These are phyloP conservation scores for Rhododendron ferrugineum DNA, from an alignment of 148 eudicot genomes.

Conservation along the genomic window DNA sequence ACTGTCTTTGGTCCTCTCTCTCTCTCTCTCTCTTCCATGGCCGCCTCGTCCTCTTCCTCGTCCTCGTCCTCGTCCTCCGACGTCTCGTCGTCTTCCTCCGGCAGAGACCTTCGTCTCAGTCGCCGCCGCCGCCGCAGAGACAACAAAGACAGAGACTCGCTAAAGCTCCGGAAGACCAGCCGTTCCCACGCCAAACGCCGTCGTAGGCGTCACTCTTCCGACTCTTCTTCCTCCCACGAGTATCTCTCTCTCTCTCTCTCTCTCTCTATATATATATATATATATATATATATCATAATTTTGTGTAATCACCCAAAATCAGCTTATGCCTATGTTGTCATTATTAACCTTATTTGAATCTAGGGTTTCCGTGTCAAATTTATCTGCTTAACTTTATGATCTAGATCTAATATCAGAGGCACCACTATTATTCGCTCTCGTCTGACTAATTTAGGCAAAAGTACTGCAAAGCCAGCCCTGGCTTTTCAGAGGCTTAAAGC, in stretches of 20 bases:
- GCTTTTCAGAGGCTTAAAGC: too few relatives aligned
- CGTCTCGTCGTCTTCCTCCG: conserved; percentile 18
- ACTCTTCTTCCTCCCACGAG: conserved; percentile 32
- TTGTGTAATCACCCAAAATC: background rate
- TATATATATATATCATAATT: background rate
- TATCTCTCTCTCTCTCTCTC: conserved; percentile 20
- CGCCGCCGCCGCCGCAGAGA: conserved; percentile 22
- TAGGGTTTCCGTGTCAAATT: background rate
- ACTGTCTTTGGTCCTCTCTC: background rate
- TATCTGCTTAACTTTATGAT: background rate
- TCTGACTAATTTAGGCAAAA: background rate
- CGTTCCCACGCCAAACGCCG: conserved; percentile 35
- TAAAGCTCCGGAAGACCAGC: conserved; percentile 29
- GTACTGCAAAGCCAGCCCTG: background rate
- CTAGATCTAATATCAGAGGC: background rate
- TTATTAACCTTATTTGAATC: background rate
- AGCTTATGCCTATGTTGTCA: background rate
- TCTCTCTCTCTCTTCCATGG: conserved; percentile 18
- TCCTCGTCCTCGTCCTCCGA: conserved; percentile 19
- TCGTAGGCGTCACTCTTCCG: conserved; percentile 31
- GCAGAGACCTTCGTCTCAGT: conserved; percentile 19
- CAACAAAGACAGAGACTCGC: conserved; percentile 20
- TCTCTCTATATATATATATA: too few relatives aligned
- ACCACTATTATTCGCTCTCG: background rate
- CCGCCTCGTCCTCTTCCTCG: conserved; percentile 25